Percentiles rank a stretch among this genome's conserved stretches.
Evolutionary conservation across 306 rosid genomes (phyloP).

Genomic region (Begonia loranthoides): DNA sequence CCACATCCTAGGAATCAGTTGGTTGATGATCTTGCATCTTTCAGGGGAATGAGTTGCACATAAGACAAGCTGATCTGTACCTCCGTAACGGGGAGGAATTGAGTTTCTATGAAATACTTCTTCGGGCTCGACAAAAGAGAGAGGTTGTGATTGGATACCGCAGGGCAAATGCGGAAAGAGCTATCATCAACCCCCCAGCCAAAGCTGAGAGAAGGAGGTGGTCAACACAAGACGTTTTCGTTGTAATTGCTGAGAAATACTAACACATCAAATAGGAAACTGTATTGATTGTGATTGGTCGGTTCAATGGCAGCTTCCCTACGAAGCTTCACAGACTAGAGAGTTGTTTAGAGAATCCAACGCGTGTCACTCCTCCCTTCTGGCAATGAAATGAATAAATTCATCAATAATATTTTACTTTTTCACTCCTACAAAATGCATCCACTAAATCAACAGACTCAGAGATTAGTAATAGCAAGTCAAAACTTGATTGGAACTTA

Average conservation of each 20-base stretch:
- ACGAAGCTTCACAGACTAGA: too few relatives aligned
- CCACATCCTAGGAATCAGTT: neutral
- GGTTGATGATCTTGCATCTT: neutral
- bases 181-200: slow-evolving; percentile 67
- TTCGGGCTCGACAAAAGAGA: slow-evolving; percentile 64
- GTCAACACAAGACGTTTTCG: slow-evolving; percentile 67
- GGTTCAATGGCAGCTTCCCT: too few relatives aligned
- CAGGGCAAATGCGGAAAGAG: slow-evolving; percentile 51
- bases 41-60: slow-evolving; percentile 88
- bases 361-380: too few relatives aligned
- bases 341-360: too few relatives aligned
- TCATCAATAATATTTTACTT: too few relatives aligned
- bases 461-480: too few relatives aligned
- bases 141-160: slow-evolving; percentile 80
- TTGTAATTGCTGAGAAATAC: slow-evolving; percentile 74
- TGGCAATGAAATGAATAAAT: too few relatives aligned
- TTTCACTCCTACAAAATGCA: too few relatives aligned
- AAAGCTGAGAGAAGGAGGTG: slow-evolving; percentile 50
- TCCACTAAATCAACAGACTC: too few relatives aligned
- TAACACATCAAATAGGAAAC: slow-evolving; percentile 16
- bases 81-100: slow-evolving; percentile 60
- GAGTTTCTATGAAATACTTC: slow-evolving; percentile 66
- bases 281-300: too few relatives aligned
- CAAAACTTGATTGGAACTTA: too few relatives aligned
- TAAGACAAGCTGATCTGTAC: slow-evolving; percentile 71